These are phyloP conservation scores for Apiotrichum sp. DNA, from an alignment of 1,284 basidiomycete genomes.

Conservation along the genomic window DNA sequence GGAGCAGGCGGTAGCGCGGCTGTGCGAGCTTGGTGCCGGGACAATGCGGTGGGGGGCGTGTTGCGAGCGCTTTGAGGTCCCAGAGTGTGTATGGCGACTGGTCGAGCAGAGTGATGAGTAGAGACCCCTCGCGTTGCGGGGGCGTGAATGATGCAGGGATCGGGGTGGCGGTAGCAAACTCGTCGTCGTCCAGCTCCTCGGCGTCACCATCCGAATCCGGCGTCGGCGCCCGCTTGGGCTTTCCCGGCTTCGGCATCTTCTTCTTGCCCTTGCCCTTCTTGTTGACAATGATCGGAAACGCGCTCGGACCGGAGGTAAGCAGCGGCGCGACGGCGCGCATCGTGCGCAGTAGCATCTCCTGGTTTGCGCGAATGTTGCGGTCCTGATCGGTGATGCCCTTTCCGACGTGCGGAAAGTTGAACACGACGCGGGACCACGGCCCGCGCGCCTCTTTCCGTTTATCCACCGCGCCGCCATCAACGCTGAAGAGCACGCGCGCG, in stretches of 20 bases:
- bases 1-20: slow-evolving; percentile 64
- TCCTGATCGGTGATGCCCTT: slow-evolving; percentile 87
- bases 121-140: slow-evolving; percentile 49
- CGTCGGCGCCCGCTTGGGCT: slow-evolving; percentile 8
- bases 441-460: slow-evolving; percentile 35
- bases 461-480: slow-evolving; percentile 77
- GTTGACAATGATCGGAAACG: slow-evolving; percentile 13
- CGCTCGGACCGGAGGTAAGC: slow-evolving; percentile 55
- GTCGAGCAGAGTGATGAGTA: slow-evolving; percentile 80
- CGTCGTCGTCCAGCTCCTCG: slow-evolving; percentile 9
- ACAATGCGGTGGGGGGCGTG: slow-evolving; percentile 44
- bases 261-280: slow-evolving; percentile 12
- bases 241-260: slow-evolving; percentile 5
- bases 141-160: slow-evolving; percentile 29
- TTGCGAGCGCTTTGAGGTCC: slow-evolving; percentile 73
- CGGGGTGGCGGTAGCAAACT: slow-evolving; percentile 21
- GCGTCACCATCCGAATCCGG: slow-evolving; percentile 8
- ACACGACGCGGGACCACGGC: slow-evolving; percentile 69
- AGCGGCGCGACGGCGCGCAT: slow-evolving; percentile 65
- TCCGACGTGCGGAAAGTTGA: slow-evolving; percentile 98
- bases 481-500: slow-evolving; percentile 67
- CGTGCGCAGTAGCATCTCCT: slow-evolving; percentile 78
- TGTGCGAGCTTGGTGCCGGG: slow-evolving; percentile 41
- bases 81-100: slow-evolving; percentile 83
- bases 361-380: slow-evolving; percentile 87